phyloP scores from a whole-genome alignment of 78 protist species.

The Cyanophora paradoxa region DNA sequence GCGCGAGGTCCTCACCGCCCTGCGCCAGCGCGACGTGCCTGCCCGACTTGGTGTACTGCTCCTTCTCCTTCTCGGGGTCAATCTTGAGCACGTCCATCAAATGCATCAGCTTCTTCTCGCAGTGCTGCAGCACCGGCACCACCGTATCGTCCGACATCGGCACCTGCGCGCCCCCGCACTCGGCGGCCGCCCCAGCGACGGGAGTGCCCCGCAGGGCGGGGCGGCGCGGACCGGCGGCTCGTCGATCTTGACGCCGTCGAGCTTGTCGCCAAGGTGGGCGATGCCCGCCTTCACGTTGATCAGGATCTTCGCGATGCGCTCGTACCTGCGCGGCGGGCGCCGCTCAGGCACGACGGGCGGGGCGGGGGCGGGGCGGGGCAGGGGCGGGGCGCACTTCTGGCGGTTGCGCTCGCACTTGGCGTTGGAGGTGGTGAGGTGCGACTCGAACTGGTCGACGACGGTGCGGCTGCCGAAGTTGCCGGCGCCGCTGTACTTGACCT shows the following conservation, averaged over 20 bases:
- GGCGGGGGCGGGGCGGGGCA: neutral
- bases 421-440: constrained; percentile 8
- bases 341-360: neutral
- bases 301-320: constrained; percentile 30
- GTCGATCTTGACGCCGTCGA: constrained; percentile 21
- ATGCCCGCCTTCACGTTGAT: constrained; percentile 53
- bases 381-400: constrained; percentile 11
- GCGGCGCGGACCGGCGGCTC: neutral
- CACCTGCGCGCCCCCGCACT: neutral
- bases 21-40: neutral
- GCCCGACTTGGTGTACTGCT: neutral
- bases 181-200: neutral
- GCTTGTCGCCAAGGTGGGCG: constrained; percentile 49
- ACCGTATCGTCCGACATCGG: constrained; percentile 26
- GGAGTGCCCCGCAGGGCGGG: neutral
- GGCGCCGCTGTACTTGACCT: constrained; percentile 28
- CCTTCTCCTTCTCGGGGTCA: neutral
- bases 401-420: constrained; percentile 25
- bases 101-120: constrained; percentile 33
- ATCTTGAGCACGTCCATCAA: constrained; percentile 6
- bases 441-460: constrained; percentile 20
- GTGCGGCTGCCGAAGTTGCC: neutral
- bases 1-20: neutral
- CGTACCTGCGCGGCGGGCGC: neutral
- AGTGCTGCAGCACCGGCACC: constrained; percentile 20